Percentiles rank a stretch among this genome's conserved stretches.
Conservation (phyloP, 345 rosid species). For the Brassica carinata region DNA sequence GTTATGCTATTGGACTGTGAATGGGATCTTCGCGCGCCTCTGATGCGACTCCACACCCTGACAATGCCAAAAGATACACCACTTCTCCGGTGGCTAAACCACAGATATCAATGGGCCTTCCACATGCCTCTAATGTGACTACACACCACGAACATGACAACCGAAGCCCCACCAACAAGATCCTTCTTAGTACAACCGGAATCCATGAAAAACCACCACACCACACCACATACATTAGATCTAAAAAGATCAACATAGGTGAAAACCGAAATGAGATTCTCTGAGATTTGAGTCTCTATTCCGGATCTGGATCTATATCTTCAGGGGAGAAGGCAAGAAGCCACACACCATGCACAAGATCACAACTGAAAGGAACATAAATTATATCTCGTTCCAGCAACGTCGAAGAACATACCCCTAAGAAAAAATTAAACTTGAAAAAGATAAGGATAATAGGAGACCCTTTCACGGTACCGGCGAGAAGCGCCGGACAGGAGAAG, state of each 20-base stretch:
- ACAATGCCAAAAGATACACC: background rate
- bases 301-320: too few species aligned
- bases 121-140: background rate
- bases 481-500: background rate
- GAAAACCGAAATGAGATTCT: too few species aligned
- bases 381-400: too few species aligned
- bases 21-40: background rate
- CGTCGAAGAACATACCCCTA: too few species aligned
- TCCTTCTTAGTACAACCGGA: background rate
- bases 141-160: background rate
- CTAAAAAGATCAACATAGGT: background rate
- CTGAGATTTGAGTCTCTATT: too few species aligned
- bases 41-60: background rate
- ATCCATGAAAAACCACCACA: background rate
- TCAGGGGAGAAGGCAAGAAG: background rate
- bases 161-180: background rate
- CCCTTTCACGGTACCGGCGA: background rate
- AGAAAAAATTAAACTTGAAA: too few species aligned
- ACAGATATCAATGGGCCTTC: background rate
- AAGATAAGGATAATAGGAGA: background rate
- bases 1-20: background rate
- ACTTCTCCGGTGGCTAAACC: background rate
- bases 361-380: too few species aligned
- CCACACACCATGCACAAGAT: background rate
- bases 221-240: background rate